Conservation (phyloP, 768 basidiomycete species). For the Agrocybe pediades region DNA sequence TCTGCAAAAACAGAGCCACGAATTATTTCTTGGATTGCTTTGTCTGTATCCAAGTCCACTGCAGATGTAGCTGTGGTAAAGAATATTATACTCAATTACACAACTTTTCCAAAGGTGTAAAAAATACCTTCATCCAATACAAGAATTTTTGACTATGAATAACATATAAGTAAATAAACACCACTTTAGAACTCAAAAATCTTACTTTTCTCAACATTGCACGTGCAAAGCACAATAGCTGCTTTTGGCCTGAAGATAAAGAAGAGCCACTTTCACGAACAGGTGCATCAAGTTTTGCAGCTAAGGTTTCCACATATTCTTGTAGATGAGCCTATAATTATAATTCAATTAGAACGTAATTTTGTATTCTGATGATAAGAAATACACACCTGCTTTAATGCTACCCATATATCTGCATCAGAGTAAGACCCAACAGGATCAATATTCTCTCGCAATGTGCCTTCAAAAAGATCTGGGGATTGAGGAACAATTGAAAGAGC, state of each 20-base stretch:
- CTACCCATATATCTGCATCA: slow-evolving; percentile 87
- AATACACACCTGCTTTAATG: slow-evolving; percentile 64
- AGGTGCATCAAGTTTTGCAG: slow-evolving; percentile 69
- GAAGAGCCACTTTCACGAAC: slow-evolving; percentile 82
- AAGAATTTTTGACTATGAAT: slow-evolving; percentile 71
- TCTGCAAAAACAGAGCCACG: slow-evolving; percentile 74
- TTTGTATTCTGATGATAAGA: background rate
- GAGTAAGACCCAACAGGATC: slow-evolving; percentile 78
- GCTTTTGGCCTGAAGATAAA: slow-evolving; percentile 82
- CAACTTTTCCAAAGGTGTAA: background rate
- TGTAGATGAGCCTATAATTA: slow-evolving; percentile 73
- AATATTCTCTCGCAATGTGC: slow-evolving; percentile 82
- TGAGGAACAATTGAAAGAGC: slow-evolving; percentile 88
- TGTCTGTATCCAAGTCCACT: slow-evolving; percentile 89
- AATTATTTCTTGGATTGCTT: slow-evolving; percentile 86
- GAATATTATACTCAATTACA: background rate
- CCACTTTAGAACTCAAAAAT: background rate
- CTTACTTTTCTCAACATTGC: slow-evolving; percentile 76
- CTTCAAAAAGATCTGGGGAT: slow-evolving; percentile 69
- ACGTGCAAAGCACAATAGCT: slow-evolving; percentile 86
- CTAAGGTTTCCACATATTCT: slow-evolving; percentile 63
- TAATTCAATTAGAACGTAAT: slow-evolving; percentile 1
- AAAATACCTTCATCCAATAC: slow-evolving; percentile 86
- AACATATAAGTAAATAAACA: background rate
- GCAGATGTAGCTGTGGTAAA: slow-evolving; percentile 72